Evolutionary conservation across 768 basidiomycete species (phyloP), one percentile per base, ranked within the genome.

Genomic region (Pisolithus albus): DNA sequence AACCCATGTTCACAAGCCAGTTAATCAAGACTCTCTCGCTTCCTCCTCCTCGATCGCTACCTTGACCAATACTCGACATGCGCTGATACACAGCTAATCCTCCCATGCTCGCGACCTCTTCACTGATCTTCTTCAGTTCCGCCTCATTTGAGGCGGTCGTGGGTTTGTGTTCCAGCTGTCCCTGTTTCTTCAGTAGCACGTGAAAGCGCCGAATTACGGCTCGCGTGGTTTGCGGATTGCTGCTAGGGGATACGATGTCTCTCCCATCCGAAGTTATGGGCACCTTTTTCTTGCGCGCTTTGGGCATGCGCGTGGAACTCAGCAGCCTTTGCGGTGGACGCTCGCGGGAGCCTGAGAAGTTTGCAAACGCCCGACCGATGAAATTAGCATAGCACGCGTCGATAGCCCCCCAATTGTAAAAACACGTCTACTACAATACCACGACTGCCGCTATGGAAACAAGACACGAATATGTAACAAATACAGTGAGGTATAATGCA

Each of bases 61-160:
- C 78, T 62, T 96, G 93, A 1, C 93, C 93, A 15, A 87, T 73
- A 49, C 70, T 77, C 30, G 91, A 93, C 78, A 92, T 89, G 37
- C 72, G 76, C 64, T 96, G 92, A 64, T 96, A 96, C 23, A 72
- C 72, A 49, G 82, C 80, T 36, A 96, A 61, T 2, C 91, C 92
- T 4, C 92, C 92, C n/a, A 90, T 70, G 11, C 69, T 68, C 2
- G 76, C 75, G 16, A 95, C 82, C 60, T 88, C 76, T 13, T 66
- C 52, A 39, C 85, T 78, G 15, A 92, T 71, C n/a, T 76, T 71
- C 3, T 55, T 67, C 36, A 89, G 62, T 48, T 74, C 73, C 34
- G 61, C 49, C 28, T 56, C 52, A 45, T 60, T 61, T 34, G 47
- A 19, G 8, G 44, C 9, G 38, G 56, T 59, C 3, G 51, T 30